Base-by-base conservation (phyloP, 2,329 filamentous ascomycete species). In the Ascocoryne sarcoides region DNA sequence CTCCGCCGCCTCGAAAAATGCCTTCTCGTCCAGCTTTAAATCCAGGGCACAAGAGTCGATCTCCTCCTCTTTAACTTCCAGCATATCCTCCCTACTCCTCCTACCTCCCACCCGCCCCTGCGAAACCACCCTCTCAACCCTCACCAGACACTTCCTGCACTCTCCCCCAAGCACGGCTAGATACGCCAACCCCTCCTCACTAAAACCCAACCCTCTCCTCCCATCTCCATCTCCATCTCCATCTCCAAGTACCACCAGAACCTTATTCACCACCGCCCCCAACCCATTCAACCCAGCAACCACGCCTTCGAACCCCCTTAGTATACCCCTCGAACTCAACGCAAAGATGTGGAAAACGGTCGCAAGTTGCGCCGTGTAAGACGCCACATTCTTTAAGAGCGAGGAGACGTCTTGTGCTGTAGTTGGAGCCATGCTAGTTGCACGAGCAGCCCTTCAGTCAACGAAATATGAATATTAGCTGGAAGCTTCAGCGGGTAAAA, bases 281-380 rank as follows among this genome's bases (percentile, higher is more conserved):
- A n/a, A n/a, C n/a, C n/a, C n/a, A n/a, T n/a, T n/a, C n/a, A n/a
- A n/a, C n/a, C n/a, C n/a, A n/a, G n/a, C n/a, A n/a, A n/a, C n/a
- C n/a, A n/a, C n/a, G n/a, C n/a, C 42, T n/a, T 53, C 46, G 18
- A 55, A 44, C 3, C 34, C 34, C 17, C 8, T 7, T 14, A 41
- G 39, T 5, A 39, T 17, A 12, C 4, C 32, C 1, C 36, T 19
- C 0, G 38, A 44, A 33, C 18, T 45, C 3, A 51, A 26, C 2
- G 36, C 38, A 44, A 45, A 36, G 23, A 44, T 51, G 40, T 52
- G 45, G 10, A 54, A 45, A 16, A 54, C 45, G 1, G 19, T 19
- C 10, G 46, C 39, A 29, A 56, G 39, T 21, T 50, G 39, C 5
- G 31, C 39, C n/a, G 45, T 44, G 40, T 52, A 56, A 5, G 10